Evolutionary conservation across 805 yeast species (phyloP).

Genomic region (Pichia paraexigua): DNA sequence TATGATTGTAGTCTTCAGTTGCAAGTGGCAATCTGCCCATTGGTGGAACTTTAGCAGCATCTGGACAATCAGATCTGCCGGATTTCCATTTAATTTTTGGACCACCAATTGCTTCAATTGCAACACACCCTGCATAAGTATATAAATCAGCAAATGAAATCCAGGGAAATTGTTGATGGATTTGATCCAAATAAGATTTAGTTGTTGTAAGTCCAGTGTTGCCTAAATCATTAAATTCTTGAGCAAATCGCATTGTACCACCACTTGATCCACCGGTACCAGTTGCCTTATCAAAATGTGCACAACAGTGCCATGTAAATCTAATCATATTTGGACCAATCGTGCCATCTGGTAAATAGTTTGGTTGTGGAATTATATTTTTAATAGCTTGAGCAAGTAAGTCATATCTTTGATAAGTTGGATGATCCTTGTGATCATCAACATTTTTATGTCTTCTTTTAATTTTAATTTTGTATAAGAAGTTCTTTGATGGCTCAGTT

Average conservation of each 20-base stretch:
- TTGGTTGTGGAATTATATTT: conserved; percentile 25
- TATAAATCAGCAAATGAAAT: conserved; percentile 72
- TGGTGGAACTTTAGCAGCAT: conserved; percentile 43
- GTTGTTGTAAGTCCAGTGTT: conserved; percentile 60
- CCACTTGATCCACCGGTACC: conserved; percentile 61
- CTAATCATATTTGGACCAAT: conserved; percentile 76
- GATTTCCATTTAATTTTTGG: conserved; percentile 77
- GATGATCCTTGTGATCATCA: conserved; percentile 12
- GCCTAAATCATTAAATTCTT: conserved; percentile 49
- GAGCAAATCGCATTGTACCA: conserved; percentile 53
- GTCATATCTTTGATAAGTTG: conserved; percentile 25
- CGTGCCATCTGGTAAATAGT: conserved; percentile 53
- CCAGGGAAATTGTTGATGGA: conserved; percentile 57
- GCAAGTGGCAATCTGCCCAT: conserved; percentile 75
- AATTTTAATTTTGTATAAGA: conserved; percentile 24
- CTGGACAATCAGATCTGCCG: conserved; percentile 60
- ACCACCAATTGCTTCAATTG: conserved; percentile 72
- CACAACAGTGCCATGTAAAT: conserved; percentile 81
- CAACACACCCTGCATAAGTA: conserved; percentile 72
- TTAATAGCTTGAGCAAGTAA: conserved; percentile 31
- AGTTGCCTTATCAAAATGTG: conserved; percentile 58
- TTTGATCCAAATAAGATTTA: conserved; percentile 46
- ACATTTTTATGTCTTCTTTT: conserved; percentile 16
- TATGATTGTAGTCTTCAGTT: conserved; percentile 53
- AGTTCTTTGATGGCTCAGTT: conserved; percentile 9